Conservation (phyloP, 441 rosid species). For the Raphanus hybrid region DNA sequence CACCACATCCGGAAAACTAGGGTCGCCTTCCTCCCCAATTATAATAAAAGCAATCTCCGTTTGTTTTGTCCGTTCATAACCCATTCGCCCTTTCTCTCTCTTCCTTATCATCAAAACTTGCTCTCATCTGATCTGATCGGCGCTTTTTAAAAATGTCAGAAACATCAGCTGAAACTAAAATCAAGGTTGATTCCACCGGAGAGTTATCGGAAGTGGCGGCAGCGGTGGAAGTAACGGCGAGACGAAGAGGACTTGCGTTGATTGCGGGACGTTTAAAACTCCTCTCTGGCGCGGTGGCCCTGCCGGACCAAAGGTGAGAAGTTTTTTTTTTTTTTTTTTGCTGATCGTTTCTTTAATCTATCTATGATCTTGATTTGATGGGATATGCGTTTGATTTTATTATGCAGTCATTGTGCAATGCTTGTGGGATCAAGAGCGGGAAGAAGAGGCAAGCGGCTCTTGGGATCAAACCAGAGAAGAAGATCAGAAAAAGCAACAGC, state of each 20-base stretch:
- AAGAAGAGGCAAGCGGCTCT: conserved; percentile 77
- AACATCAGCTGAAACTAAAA: conserved; percentile 46
- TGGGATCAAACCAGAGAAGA: conserved; percentile 55
- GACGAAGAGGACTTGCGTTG: conserved; percentile 66
- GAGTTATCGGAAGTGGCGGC: conserved; percentile 35
- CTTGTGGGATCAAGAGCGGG: conserved; percentile 96
- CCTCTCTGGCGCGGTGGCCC: conserved; percentile 98
- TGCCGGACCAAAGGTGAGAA: conserved; percentile 85
- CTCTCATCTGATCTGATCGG: neutral
- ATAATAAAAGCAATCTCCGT: conserved; percentile 25
- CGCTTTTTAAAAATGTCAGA: conserved; percentile 46
- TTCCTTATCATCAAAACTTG: conserved; percentile 16
- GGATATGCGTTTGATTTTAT: neutral
- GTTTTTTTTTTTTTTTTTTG: neutral
- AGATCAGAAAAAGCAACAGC: conserved; percentile 61
- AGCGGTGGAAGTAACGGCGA: conserved; percentile 28
- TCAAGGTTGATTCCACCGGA: conserved; percentile 30
- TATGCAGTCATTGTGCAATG: conserved; percentile 86
- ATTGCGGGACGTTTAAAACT: conserved; percentile 87
- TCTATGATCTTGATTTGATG: neutral
- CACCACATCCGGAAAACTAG: conserved; percentile 14
- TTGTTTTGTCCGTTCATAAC: conserved; percentile 24
- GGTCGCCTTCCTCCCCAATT: conserved; percentile 36
- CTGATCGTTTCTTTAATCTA: neutral
- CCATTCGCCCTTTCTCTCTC: conserved; percentile 23